These are phyloP conservation scores for Candida multigemmis DNA, from an alignment of 805 yeast genomes.

Conservation along the genomic window DNA sequence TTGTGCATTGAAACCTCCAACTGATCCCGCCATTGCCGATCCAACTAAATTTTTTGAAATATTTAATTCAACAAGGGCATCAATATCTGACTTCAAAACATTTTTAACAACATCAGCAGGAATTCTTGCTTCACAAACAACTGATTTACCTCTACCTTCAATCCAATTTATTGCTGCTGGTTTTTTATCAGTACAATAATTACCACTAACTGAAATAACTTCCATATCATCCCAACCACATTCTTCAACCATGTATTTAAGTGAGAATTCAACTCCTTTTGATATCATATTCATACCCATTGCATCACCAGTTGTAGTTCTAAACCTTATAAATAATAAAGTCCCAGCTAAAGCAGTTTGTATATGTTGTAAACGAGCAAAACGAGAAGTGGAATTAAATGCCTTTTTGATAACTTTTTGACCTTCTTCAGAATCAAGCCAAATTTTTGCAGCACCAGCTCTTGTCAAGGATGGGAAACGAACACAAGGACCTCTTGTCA, in stretches of 20 bases:
- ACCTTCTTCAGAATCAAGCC: slow-evolving; percentile 96
- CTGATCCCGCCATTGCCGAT: slow-evolving; percentile 96
- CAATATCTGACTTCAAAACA: slow-evolving; percentile 87
- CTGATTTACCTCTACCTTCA: slow-evolving; percentile 97
- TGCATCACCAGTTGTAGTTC: slow-evolving; percentile 99
- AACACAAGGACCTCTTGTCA: slow-evolving; percentile 99
- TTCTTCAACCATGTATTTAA: slow-evolving; percentile 76
- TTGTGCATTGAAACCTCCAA: slow-evolving; percentile 98
- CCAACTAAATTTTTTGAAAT: slow-evolving; percentile 87
- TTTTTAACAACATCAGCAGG: slow-evolving; percentile 73
- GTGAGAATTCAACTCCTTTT: slow-evolving; percentile 88
- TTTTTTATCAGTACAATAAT: slow-evolving; percentile 95
- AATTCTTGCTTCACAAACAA: slow-evolving; percentile 90
- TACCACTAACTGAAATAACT: slow-evolving; percentile 88
- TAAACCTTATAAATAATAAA: slow-evolving; percentile 78
- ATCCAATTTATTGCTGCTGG: slow-evolving; percentile 99
- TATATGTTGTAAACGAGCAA: slow-evolving; percentile 86
- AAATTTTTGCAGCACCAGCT: slow-evolving; percentile 90
- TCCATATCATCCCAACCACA: slow-evolving; percentile 94
- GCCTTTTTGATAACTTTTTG: slow-evolving; percentile 74
- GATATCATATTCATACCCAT: slow-evolving; percentile 99
- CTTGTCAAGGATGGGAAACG: slow-evolving; percentile 72
- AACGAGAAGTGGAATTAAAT: slow-evolving; percentile 93
- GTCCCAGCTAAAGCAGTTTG: slow-evolving; percentile 95
- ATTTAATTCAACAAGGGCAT: slow-evolving; percentile 85